Base-by-base conservation (phyloP, 768 basidiomycete species). In the Tremella fuciformis region DNA sequence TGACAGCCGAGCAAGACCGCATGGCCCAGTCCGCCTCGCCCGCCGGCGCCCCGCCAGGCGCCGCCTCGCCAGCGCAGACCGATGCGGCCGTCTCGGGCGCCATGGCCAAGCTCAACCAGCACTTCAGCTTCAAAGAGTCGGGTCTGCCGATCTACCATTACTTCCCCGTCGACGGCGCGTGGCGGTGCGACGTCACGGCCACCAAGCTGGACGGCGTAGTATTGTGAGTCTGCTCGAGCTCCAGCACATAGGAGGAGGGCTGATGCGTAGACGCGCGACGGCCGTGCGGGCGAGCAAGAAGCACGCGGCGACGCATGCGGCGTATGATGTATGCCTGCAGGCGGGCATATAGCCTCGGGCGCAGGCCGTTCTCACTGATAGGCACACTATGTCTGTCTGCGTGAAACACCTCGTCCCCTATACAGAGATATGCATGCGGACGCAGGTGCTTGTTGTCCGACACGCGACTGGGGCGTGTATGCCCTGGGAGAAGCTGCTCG, bases 31-130 rank as follows among this genome's bases (percentile, higher is more conserved):
- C 42, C 15, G 13, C 19, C 4, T 42, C 41, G 3, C 24, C 16
- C 4, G 2, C 21, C 1, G 22, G 15, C 4, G 60, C 62, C 42
- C 55, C 65, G 37, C 19, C 29, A 3, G 22, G 47, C 1, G 21
- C 50, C 8, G 29, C 29, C 11, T 34, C 29, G 4, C 29, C 29
- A 34, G 29, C 29, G 29, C 29, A 34, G 29, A 34, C 29, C 29
- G 63, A 62, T 7, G 40, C 16, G 1, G 21, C 37, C 16, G 42
- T 24, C 16, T 44, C 9, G 13, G 71, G 71, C 11, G 63, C 71
- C 1, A 52, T 42, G 26, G 64, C 69, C 15, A 57, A 44, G 19
- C 56, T 73, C 21, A 73, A 70, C 55, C 56, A 70, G 46, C 60
- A 67, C 46, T 66, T 64, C 34, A 64, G 51, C 2, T 29, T 7